Evolutionary conservation across 169 alveolate genomes (phyloP).

Genomic region (Plasmodium chabaudi): DNA sequence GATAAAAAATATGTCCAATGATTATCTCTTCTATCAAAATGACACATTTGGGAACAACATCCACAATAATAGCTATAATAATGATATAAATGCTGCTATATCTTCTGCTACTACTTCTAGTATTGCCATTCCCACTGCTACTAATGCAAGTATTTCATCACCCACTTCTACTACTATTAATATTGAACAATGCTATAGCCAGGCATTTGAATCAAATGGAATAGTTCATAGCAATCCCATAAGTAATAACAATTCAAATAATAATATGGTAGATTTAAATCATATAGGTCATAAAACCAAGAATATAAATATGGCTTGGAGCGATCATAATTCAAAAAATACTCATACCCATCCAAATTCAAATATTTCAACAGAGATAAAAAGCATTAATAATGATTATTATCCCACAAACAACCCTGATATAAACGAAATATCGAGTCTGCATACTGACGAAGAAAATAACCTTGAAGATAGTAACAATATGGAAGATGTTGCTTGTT

Average conservation of each 20-base stretch:
- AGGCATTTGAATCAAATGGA: no score
- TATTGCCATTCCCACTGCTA: no score
- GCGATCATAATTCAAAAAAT: neutral
- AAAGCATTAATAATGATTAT: constrained; percentile 11
- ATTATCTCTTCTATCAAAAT: neutral
- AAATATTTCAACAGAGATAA: neutral
- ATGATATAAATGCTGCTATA: neutral
- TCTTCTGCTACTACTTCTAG: no score
- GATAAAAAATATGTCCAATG: constrained; percentile 3
- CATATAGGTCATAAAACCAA: constrained; percentile 3
- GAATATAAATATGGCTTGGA: constrained; percentile 4
- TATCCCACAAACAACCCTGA: neutral
- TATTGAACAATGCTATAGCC: no score
- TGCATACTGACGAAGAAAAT: no score
- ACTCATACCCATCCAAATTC: constrained; percentile 2
- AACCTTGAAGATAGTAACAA: no score
- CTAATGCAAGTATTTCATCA: no score
- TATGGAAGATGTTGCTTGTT: neutral
- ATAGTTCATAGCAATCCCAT: neutral
- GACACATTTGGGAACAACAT: neutral
- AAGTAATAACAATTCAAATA: constrained; percentile 1
- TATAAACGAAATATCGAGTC: no score
- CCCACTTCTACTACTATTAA: no score
- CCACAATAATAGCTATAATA: neutral
- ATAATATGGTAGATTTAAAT: constrained; percentile 2